These are phyloP conservation scores for Betula pendula DNA, from an alignment of 306 rosid genomes.

Conservation along the genomic window DNA sequence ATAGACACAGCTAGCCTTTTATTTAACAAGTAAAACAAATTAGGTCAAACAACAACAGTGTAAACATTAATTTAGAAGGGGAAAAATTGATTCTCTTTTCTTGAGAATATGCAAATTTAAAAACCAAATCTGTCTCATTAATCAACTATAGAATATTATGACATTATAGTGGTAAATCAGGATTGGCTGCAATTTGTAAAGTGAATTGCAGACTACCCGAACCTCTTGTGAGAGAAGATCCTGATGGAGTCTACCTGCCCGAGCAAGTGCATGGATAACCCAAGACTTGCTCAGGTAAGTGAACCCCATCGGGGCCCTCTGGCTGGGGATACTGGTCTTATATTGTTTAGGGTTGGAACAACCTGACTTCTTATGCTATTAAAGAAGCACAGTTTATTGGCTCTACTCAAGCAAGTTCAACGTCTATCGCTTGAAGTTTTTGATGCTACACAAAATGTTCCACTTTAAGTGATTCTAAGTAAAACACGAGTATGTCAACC, in stretches of 20 bases:
- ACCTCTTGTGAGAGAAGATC: too few relatives aligned
- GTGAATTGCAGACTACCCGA: too few relatives aligned
- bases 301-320: too few relatives aligned
- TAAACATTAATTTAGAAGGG: background rate
- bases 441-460: background rate
- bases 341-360: too few relatives aligned
- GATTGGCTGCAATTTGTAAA: too few relatives aligned
- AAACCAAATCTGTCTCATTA: background rate
- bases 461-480: background rate
- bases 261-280: too few relatives aligned
- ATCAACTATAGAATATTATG: too few relatives aligned
- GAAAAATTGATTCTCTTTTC: background rate
- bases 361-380: background rate
- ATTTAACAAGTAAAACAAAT: background rate
- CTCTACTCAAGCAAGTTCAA: background rate
- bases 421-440: background rate
- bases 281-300: too few relatives aligned
- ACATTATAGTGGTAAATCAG: too few relatives aligned
- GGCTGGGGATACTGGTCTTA: too few relatives aligned
- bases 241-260: too few relatives aligned
- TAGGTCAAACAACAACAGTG: slow-evolving; percentile 24
- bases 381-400: background rate
- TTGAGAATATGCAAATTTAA: background rate
- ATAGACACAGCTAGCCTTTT: background rate
- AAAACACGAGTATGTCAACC: background rate